Percentiles rank a stretch among this genome's conserved stretches.
These are phyloP conservation scores for Carex littledalei DNA, from an alignment of 176 grass and related monocot genomes.

Conservation along the genomic window DNA sequence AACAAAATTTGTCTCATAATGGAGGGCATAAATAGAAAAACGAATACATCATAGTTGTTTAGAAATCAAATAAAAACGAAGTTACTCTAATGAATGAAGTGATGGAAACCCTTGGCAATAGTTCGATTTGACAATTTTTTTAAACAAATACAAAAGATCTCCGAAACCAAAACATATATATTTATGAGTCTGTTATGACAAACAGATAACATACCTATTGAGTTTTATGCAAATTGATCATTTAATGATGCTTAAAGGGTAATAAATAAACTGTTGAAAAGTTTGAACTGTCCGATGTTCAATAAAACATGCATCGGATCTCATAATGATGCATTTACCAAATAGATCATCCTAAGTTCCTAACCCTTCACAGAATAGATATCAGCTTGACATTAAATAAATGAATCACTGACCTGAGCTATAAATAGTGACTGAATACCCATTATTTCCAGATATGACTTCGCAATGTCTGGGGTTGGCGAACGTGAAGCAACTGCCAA, in stretches of 20 bases:
- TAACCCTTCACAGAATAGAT: background rate
- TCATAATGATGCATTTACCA: no score
- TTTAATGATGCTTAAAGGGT: background rate
- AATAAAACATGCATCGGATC: background rate
- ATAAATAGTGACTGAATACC: slow-evolving; percentile 26
- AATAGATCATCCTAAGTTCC: background rate
- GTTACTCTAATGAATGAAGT: background rate
- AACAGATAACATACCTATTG: background rate
- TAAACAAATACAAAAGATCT: background rate
- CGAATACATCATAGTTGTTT: background rate
- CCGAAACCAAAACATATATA: background rate
- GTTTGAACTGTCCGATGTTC: background rate
- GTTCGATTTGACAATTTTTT: background rate
- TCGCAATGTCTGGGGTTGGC: slow-evolving; percentile 26
- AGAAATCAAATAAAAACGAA: background rate
- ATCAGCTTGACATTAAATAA: background rate
- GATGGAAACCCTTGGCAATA: background rate
- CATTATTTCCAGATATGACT: slow-evolving; percentile 31
- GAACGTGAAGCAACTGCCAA: slow-evolving; percentile 40
- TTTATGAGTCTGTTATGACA: background rate
- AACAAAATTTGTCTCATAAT: background rate
- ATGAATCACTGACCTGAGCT: slow-evolving; percentile 20
- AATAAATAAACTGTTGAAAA: background rate
- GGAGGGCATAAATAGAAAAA: background rate
- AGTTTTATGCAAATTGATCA: background rate